These are phyloP conservation scores for Polytrichum formosum DNA, from an alignment of 225 moss, liverwort and hornwort genomes.

Conservation along the genomic window DNA sequence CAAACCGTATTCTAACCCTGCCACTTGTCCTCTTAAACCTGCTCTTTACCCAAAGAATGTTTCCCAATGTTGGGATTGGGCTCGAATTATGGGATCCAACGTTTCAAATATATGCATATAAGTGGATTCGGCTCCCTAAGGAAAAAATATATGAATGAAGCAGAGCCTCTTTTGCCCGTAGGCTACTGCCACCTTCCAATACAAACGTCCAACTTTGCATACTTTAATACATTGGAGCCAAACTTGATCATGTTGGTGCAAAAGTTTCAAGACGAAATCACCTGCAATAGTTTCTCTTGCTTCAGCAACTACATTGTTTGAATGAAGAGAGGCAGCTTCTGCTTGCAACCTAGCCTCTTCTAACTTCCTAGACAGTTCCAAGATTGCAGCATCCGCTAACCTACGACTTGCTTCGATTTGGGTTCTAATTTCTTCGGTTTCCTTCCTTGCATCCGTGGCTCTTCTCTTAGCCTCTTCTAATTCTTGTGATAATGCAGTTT, in stretches of 20 bases:
- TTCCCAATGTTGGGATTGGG: too few relatives aligned
- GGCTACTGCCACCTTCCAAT: not conserved
- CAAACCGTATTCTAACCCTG: conserved; percentile 25
- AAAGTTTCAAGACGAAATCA: conserved; percentile 10
- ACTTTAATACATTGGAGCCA: not conserved
- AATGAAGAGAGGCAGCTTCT: conserved; percentile 12
- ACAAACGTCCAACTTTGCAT: not conserved
- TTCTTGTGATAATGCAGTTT: conserved; percentile 6
- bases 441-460: not conserved
- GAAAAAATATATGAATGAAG: too few relatives aligned
- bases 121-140: too few relatives aligned
- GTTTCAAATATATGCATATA: too few relatives aligned
- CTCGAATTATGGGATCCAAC: too few relatives aligned
- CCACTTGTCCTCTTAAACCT: conserved; percentile 30
- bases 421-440: conserved; percentile 7
- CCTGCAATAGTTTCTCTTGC: conserved; percentile 28
- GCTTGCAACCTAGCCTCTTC: conserved; percentile 15
- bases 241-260: conserved; percentile 4
- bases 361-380: conserved; percentile 8
- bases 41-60: not conserved
- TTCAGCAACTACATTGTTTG: conserved; percentile 19
- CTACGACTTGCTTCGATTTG: conserved; percentile 10
- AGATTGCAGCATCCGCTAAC: conserved; percentile 9
- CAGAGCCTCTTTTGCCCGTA: too few relatives aligned
- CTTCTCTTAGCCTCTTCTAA: conserved; percentile 6